Evolutionary conservation across 202 grass and related monocot species (phyloP).

Genomic region (Carex sylvatica): DNA sequence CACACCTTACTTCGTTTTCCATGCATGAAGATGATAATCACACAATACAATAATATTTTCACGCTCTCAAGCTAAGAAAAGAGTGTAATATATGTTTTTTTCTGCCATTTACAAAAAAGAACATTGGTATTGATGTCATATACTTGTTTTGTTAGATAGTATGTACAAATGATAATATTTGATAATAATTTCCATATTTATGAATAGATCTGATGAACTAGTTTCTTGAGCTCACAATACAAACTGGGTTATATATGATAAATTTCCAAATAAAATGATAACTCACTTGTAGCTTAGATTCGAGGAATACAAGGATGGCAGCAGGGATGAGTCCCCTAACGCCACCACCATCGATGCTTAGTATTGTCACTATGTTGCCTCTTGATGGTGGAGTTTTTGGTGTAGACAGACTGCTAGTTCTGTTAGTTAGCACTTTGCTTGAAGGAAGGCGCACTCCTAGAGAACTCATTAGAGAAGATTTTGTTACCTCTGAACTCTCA

Average conservation of each 20-base stretch:
- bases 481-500: neutral
- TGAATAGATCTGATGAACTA: neutral
- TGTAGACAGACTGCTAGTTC: neutral
- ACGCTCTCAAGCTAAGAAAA: too few relatives aligned
- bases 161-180: too few relatives aligned
- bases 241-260: too few relatives aligned
- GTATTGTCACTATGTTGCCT: slow-evolving; percentile 41
- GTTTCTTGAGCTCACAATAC: neutral
- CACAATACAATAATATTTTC: too few relatives aligned
- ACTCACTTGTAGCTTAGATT: slow-evolving; percentile 50
- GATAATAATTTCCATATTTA: too few relatives aligned
- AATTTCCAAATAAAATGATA: neutral
- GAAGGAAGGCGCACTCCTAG: slow-evolving; percentile 5
- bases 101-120: too few relatives aligned
- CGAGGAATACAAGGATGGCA: slow-evolving; percentile 50
- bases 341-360: slow-evolving; percentile 59
- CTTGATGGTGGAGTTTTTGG: slow-evolving; percentile 24
- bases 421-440: neutral
- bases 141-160: too few relatives aligned
- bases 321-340: slow-evolving; percentile 54
- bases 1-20: too few relatives aligned
- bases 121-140: too few relatives aligned
- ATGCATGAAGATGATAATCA: too few relatives aligned
- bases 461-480: neutral
- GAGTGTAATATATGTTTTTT: too few relatives aligned